Evolutionary conservation across 768 basidiomycete species (phyloP), one percentile per base, ranked within the genome.

Genomic region (Rhizopogon vinicolor): DNA sequence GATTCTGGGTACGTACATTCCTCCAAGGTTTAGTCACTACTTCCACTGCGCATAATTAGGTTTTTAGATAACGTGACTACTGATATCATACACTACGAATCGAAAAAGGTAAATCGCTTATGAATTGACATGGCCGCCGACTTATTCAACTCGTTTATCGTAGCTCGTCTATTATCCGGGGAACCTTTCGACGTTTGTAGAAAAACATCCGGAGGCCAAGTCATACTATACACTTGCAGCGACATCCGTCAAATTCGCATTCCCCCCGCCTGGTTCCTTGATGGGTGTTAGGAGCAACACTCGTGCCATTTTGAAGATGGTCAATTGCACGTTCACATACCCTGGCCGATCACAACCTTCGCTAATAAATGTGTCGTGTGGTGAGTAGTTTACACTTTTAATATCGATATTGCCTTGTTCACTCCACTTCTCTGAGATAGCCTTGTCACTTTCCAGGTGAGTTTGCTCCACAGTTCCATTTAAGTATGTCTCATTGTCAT

Each of bases 231-330:
- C 93, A 35, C 84, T 98, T 22, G 87, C 91, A 35, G 95, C 93
- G 6, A 93, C 90, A 54, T 86, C 90, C 57, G 86, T 97, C 75
- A 94, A 92, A 74, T 96, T 98, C 76, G 76, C 91, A 37, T 98
- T 98, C 82, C 95, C 95, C 39, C 81, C 93, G 28, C 95, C 95
- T 41, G 96, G 96, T 31, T 93, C 91, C 45, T 81, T 98, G 61
- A 94, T 98, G 91, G 95, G 96, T 53, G 95, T 98, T 55, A 84
- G 95, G 59, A 96, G 93, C 69, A 93, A 89, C 66, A 98, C 95
- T 12, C 86, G 95, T 51, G 93, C 95, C 5, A 98, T 98, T 68
- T 79, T 98, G 67, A 98, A 96, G 76, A 82, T 98, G 72, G 78
- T 81, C 39, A 82, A 86, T 65, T 96, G 93, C 74, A 97, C 93